A percentile compares a stretch with the other conserved stretches of the same genome.
Conservation (phyloP, 768 basidiomycete genomes). For the Auricularia cornea region DNA sequence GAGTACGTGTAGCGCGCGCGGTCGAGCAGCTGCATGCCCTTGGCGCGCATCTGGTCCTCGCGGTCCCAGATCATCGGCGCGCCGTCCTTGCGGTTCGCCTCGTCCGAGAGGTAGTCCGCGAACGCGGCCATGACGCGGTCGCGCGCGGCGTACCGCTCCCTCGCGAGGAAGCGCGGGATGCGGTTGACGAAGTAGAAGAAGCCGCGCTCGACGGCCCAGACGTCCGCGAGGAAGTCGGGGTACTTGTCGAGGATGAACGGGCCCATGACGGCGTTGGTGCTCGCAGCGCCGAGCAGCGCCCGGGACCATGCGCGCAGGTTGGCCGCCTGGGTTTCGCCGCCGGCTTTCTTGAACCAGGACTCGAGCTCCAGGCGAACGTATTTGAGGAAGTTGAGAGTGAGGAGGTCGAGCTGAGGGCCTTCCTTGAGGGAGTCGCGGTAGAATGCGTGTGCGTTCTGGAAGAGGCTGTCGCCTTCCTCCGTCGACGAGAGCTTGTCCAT, state of each 20-base stretch:
- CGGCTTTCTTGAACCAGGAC: not conserved
- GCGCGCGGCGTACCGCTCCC: not conserved
- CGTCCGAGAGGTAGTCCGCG: not conserved
- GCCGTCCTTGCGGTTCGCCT: not conserved
- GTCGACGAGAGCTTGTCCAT: not conserved
- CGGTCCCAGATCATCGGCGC: slow-evolving; percentile 1
- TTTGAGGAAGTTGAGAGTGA: not conserved
- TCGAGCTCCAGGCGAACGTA: not conserved
- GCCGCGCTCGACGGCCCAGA: not conserved
- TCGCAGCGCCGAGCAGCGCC: not conserved
- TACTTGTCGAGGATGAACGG: not conserved
- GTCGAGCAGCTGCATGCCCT: not conserved
- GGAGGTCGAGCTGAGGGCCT: not conserved
- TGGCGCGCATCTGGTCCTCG: not conserved
- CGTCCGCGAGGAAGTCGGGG: not conserved
- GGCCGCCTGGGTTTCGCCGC: not conserved
- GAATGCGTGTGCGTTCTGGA: not conserved
- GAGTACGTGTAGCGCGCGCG: not conserved
- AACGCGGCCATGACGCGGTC: not conserved
- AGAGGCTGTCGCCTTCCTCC: not conserved
- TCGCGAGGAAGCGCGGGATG: not conserved
- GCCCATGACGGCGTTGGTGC: not conserved
- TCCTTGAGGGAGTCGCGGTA: not conserved
- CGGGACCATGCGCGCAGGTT: not conserved
- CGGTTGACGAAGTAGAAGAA: slow-evolving; percentile 1